Evolutionary conservation across 2,329 filamentous ascomycete species (phyloP), one percentile per base, ranked within the genome.

Genomic region (Cercospora sp.): DNA sequence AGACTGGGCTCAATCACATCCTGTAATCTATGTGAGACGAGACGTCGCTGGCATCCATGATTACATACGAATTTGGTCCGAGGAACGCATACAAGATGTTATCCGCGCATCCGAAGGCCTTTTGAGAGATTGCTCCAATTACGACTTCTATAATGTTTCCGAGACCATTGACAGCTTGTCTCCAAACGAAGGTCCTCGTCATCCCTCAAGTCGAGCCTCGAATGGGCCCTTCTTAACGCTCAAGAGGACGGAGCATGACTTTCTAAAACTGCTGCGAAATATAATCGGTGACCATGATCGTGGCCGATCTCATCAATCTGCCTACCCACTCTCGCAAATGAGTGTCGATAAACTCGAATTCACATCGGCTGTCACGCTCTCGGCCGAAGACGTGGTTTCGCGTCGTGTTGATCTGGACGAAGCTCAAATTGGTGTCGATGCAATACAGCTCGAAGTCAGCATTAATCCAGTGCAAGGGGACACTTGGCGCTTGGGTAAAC

Each of bases 101-200:
- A 78, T 91, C 28, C 82, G 84, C 18, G 83, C 85, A 13, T 87
- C 85, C 70, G 84, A 82, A 23, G 80, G 83, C 1, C 84, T 90
- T 16, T 88, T 91, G 72, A 83, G 89, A 60, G 83, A 83, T 1
- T 91, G 89, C 75, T 89, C 89, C 10, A 93, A 91, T 72, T 86
- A 90, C 69, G 91, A 93, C 75, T 94, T 92, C 77, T 92, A 89
- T 81, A 93, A 93, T 72, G 81, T 91, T 16, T 89, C 89, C 1
- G 90, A 92, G 61, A 70, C 60, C 7, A 60, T 67, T 10, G 69
- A 72, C n/a, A 80, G 55, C 74, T 31, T 65, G 65, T 72, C 61
- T 73, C 76, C 57, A 72, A 62, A 65, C 57, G 60, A 75, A 45
- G 68, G 61, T 4, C 42, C 67, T 5, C 70, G 70, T 53, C 28